phyloP scores from a whole-genome alignment of 2,329 filamentous ascomycete species.

The Hypoxylon sp. region DNA sequence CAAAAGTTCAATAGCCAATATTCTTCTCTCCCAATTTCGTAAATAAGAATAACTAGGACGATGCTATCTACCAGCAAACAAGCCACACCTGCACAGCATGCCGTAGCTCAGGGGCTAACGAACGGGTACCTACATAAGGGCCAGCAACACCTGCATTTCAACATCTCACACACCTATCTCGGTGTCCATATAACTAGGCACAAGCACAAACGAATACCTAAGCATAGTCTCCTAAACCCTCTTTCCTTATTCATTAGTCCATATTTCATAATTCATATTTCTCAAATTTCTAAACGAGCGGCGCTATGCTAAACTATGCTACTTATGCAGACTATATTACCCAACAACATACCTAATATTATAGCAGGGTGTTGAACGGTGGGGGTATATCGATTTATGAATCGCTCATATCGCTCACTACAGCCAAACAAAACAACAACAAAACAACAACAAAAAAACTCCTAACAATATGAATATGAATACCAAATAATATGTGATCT shows the following conservation, averaged over 20 bases:
- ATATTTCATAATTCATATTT: conserved; percentile 16
- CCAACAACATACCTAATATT: neutral
- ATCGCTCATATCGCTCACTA: conserved; percentile 21
- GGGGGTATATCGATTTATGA: conserved; percentile 35
- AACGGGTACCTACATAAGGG: conserved; percentile 26
- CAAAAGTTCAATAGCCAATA: no score
- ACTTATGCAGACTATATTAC: neutral
- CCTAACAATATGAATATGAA: conserved; percentile 11
- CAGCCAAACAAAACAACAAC: conserved; percentile 1
- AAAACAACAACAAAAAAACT: no score
- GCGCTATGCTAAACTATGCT: conserved; percentile 33
- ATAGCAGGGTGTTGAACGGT: conserved; percentile 23
- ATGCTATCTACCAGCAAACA: neutral
- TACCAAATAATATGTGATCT: neutral
- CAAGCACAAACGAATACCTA: neutral
- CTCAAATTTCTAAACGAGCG: conserved; percentile 18
- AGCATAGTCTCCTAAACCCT: neutral
- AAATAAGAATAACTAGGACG: no score
- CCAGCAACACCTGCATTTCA: neutral
- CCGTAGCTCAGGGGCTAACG: neutral
- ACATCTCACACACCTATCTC: neutral
- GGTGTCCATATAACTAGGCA: neutral
- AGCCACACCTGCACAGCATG: neutral
- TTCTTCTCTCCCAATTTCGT: no score
- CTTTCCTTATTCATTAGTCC: neutral